Base-by-base conservation (phyloP, 179 eudicot species). In the Nepenthes alata region DNA sequence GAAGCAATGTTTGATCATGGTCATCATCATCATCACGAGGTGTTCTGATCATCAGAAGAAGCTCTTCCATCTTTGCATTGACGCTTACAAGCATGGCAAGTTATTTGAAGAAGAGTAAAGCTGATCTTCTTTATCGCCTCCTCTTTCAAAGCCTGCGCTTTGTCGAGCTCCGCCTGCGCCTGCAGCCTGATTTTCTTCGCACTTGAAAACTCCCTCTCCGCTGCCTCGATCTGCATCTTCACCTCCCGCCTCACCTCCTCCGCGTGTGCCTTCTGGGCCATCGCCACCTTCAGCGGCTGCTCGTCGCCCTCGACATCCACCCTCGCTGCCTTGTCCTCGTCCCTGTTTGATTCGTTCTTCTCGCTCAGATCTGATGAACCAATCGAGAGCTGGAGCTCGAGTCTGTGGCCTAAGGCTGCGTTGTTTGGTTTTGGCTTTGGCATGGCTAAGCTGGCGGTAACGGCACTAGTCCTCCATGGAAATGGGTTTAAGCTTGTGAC, bases 131-230 rank as follows among this genome's bases (percentile, higher is more conserved):
- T 82, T 11, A 76, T 70, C 1, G 95, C 90, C 11, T 88, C 79
- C 7, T 77, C 83, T 47, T 76, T 83, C 1, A 85, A 65, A 4
- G 78, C 75, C 36, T 74, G 81, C 0, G 97, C 97, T 38, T 82
- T 82, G 35, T 85, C 88, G n/a, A 91, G 56, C 54, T 91, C 97
- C 0, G 70, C 76, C 44, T 79, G 83, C 0, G 96, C 97, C 58
- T 82, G 93, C 45, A 82, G 83, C 56, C 96, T 70, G 7, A 91
- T 76, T 44, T 88, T 72, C 72, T 85, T 88, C 0, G 97, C 97
- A 9, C 81, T 81, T 0, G 78, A 78, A 11, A 85, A 80, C 58
- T 91, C 97, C 37, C 67, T 66, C 59, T 91, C 96, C 0, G 96
- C 97, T 2, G 73, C 9, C 72, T 91, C 96, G 2, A 91, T 73